These are phyloP conservation scores for Pseudogymnoascus sp. DNA, from an alignment of 2,329 filamentous ascomycete genomes.

Conservation along the genomic window DNA sequence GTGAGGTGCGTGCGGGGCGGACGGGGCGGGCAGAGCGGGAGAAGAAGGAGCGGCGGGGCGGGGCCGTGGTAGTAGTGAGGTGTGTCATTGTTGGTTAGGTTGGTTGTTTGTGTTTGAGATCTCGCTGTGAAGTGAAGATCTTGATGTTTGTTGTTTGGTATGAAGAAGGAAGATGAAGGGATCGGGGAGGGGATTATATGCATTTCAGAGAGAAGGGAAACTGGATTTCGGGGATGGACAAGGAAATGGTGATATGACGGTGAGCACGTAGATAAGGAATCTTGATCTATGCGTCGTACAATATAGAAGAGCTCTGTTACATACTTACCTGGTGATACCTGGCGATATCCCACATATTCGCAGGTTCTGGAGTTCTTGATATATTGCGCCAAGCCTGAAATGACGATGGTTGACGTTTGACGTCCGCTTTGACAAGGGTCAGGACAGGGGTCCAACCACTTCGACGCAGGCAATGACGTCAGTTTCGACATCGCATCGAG, in stretches of 20 bases:
- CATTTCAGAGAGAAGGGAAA: neutral
- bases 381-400: neutral
- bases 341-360: neutral
- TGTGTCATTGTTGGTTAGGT: neutral
- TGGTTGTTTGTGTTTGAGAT: neutral
- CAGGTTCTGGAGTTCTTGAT: neutral
- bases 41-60: slow-evolving; percentile 1
- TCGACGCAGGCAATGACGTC: neutral
- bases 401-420: slow-evolving; percentile 1
- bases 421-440: neutral
- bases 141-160: neutral
- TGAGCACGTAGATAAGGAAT: neutral
- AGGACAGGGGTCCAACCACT: neutral
- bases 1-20: neutral
- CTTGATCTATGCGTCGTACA: neutral
- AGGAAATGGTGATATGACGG: neutral
- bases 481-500: neutral
- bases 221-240: neutral
- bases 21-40: neutral
- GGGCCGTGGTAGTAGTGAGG: neutral
- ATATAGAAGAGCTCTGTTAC: neutral
- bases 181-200: neutral
- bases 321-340: neutral
- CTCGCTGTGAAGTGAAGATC: neutral
- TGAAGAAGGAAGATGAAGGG: slow-evolving; percentile 3